These are phyloP conservation scores for Metschnikowia gelsemii DNA, from an alignment of 805 yeast genomes.

Conservation along the genomic window DNA sequence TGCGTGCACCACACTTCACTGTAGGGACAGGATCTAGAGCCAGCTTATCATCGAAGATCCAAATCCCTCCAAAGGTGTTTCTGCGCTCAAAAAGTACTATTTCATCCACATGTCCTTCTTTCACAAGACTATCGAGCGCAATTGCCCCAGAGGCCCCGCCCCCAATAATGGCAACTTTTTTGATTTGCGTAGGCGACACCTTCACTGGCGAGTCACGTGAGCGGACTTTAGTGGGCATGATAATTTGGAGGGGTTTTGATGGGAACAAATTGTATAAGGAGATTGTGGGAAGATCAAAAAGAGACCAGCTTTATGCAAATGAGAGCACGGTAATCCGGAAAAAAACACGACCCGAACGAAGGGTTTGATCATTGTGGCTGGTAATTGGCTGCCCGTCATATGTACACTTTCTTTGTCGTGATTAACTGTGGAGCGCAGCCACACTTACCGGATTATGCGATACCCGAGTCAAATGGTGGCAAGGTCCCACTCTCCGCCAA, in stretches of 20 bases:
- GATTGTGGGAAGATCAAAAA: background rate
- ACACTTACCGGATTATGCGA: conserved; percentile 11
- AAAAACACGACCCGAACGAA: too few relatives aligned
- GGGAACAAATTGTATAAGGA: background rate
- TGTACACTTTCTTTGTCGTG: background rate
- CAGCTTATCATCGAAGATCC: conserved; percentile 35
- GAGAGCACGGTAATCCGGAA: too few relatives aligned
- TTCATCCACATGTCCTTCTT: conserved; percentile 32
- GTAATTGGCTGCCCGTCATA: too few relatives aligned
- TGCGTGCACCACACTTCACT: conserved; percentile 22
- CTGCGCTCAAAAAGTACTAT: conserved; percentile 45
- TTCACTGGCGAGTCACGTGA: conserved; percentile 7
- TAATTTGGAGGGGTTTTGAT: background rate
- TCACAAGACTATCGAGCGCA: conserved; percentile 37
- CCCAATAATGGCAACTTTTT: conserved; percentile 45
- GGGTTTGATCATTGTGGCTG: too few relatives aligned
- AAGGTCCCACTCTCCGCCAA: too few relatives aligned
- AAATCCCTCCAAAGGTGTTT: conserved; percentile 42
- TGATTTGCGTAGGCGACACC: conserved; percentile 13
- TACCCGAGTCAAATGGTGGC: background rate
- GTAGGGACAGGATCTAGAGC: conserved; percentile 11
- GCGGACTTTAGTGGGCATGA: conserved; percentile 8
- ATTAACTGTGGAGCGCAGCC: conserved; percentile 18
- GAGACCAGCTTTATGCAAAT: too few relatives aligned
- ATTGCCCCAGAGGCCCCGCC: conserved; percentile 54